Percentiles rank a stretch among this genome's conserved stretches.
Conservation (phyloP, 2,329 filamentous ascomycete species). For the Aspergillus aculeatinus region DNA sequence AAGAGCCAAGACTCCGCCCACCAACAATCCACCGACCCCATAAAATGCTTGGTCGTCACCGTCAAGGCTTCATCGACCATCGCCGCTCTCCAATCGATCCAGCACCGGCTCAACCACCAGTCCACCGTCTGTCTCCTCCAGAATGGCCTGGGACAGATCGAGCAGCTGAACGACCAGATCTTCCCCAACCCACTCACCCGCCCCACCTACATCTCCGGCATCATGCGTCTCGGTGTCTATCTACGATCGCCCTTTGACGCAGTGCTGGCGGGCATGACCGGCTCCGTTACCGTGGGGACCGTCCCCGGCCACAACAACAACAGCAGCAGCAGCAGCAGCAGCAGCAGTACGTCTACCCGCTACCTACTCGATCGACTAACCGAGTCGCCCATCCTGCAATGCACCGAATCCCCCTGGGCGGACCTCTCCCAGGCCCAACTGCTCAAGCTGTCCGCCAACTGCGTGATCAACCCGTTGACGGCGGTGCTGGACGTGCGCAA, state of each 20-base stretch:
- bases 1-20: not conserved
- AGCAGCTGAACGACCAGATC: not conserved
- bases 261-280: not conserved
- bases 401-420: not conserved
- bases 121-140: constrained; percentile 7
- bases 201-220: constrained; percentile 4
- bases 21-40: not conserved
- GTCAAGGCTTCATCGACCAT: constrained; percentile 7
- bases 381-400: not conserved
- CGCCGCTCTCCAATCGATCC: constrained; percentile 3
- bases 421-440: constrained; percentile 4
- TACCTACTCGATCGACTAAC: not conserved
- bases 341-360: not conserved
- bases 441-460: constrained; percentile 6
- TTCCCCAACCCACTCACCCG: constrained; percentile 2
- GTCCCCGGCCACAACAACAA: not conserved
- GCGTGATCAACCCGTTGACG: constrained; percentile 7
- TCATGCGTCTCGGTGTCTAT: constrained; percentile 7
- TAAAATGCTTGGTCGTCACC: constrained; percentile 1
- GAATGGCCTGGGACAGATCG: constrained; percentile 6
- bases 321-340: too few relatives aligned
- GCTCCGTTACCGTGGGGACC: not conserved
- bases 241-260: constrained; percentile 1
- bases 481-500: constrained; percentile 6
- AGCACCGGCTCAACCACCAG: constrained; percentile 7